Evolutionary conservation across 1,284 basidiomycete species (phyloP).

Genomic region (Marasmius fiardii): DNA sequence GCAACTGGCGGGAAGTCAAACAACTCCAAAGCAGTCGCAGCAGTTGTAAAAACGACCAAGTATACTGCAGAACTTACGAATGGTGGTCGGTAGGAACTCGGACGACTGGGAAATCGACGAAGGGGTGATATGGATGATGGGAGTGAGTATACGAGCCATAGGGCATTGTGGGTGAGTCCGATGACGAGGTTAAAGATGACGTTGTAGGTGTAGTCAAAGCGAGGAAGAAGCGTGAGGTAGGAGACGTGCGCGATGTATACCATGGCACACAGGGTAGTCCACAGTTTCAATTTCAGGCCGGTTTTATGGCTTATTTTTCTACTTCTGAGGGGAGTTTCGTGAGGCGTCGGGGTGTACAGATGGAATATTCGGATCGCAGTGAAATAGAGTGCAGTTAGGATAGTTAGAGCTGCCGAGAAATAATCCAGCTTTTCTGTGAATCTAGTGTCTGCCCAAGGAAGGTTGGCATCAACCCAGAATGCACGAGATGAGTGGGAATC

Average conservation of each 20-base stretch:
- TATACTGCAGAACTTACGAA: slow-evolving; percentile 54
- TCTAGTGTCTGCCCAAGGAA: slow-evolving; percentile 62
- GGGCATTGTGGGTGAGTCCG: slow-evolving; percentile 74
- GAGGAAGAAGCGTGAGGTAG: slow-evolving; percentile 74
- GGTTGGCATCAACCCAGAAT: not conserved
- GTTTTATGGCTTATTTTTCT: slow-evolving; percentile 11
- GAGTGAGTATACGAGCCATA: slow-evolving; percentile 83
- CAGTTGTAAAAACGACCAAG: slow-evolving; percentile 71
- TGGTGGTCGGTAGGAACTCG: slow-evolving; percentile 50
- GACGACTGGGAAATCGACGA: slow-evolving; percentile 49
- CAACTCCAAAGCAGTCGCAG: slow-evolving; percentile 81
- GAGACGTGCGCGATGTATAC: slow-evolving; percentile 68
- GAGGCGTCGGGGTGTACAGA: slow-evolving; percentile 52
- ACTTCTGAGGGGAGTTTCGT: slow-evolving; percentile 24
- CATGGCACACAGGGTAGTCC: slow-evolving; percentile 46
- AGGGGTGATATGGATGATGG: slow-evolving; percentile 47
- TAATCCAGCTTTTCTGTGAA: slow-evolving; percentile 93
- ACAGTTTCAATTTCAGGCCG: slow-evolving; percentile 21
- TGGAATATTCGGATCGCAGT: slow-evolving; percentile 77
- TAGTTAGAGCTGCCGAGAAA: slow-evolving; percentile 87
- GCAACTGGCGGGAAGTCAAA: slow-evolving; percentile 88
- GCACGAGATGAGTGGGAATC: slow-evolving; percentile 16
- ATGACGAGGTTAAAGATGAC: slow-evolving; percentile 82
- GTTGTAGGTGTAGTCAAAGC: slow-evolving; percentile 97
- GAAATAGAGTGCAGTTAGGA: slow-evolving; percentile 74